Conservation (phyloP, 148 eudicot genomes). For the Rhododendron williamsianum region DNA sequence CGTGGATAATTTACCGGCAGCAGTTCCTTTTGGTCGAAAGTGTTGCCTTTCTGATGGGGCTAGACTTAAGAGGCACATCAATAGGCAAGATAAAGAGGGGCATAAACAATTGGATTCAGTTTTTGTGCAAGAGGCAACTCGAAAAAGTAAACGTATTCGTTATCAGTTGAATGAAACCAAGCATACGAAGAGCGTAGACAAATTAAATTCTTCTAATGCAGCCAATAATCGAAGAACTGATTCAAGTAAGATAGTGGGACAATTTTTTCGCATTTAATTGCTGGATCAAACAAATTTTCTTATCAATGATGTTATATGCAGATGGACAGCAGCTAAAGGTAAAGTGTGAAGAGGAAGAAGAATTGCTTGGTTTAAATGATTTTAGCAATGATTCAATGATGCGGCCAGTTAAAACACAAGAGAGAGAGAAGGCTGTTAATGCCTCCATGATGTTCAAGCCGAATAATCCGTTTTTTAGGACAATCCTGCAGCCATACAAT, state of each 20-base stretch:
- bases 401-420: background rate
- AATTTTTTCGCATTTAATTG: background rate
- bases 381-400: background rate
- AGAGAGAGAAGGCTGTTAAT: slow-evolving; percentile 15
- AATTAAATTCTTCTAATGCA: background rate
- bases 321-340: background rate
- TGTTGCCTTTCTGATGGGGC: background rate
- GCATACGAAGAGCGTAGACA: background rate
- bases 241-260: background rate
- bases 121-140: background rate
- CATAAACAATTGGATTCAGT: background rate
- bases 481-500: background rate
- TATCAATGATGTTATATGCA: background rate
- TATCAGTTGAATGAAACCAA: background rate
- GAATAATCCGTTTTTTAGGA: background rate
- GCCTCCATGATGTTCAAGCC: background rate
- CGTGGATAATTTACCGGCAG: background rate
- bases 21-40: background rate
- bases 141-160: background rate
- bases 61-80: too few species aligned
- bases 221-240: background rate
- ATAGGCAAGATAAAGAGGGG: background rate
- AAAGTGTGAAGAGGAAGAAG: background rate
- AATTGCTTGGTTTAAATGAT: background rate
- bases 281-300: background rate